Base-by-base conservation (phyloP, 768 basidiomycete genomes). In the Austroboletus eburneus region DNA sequence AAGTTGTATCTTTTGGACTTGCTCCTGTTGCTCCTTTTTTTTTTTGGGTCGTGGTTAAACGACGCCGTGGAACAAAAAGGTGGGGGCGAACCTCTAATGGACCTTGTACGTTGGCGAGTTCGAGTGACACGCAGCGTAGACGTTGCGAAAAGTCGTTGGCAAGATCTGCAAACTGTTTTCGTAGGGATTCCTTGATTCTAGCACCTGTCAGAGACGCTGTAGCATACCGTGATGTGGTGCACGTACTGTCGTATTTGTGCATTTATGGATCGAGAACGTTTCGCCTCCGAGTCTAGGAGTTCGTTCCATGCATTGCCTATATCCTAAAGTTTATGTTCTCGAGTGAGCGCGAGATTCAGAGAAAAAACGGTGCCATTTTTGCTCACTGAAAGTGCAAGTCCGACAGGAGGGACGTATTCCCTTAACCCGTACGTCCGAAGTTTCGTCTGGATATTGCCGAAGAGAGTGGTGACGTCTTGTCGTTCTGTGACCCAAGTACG, bases 371-470 rank as follows among this genome's bases (percentile, higher is more conserved):
- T 3, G 9, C 46, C 25, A 12, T 12, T 9, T 34, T 20, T 43
- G 62, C 76, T 40, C 51, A 81, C 82, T 29, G 74, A 69, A 24
- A 85, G 73, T 20, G 81, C 69, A 17, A 92, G 68, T 3, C 89
- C 92, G 4, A 67, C 62, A 2, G 83, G 80, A 12, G 96, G 93
- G 20, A 84, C 74, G 65, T 94, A 98, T 57, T 89, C 82, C 48
- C 81, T 74, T 55, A 99, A 62, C 9, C 85, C 81, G 70, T 98
- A 98, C 20, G 94, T 98, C 65, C 77, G 79, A 46, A 98, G 70
- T 67, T 98, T 97, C 1, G 91, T 95, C 65, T 93, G 90, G 23
- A 99, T 84, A 59, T 96, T 95, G 3, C 88, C 85, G 53, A 97
- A 90, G 13, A 97, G 76, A 2, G 87, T 89, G 9, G 83, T 80